A percentile compares a stretch with the other conserved stretches of the same genome.
phyloP scores from a whole-genome alignment of 2,329 filamentous ascomycete species.

The Elsinoe perseae region DNA sequence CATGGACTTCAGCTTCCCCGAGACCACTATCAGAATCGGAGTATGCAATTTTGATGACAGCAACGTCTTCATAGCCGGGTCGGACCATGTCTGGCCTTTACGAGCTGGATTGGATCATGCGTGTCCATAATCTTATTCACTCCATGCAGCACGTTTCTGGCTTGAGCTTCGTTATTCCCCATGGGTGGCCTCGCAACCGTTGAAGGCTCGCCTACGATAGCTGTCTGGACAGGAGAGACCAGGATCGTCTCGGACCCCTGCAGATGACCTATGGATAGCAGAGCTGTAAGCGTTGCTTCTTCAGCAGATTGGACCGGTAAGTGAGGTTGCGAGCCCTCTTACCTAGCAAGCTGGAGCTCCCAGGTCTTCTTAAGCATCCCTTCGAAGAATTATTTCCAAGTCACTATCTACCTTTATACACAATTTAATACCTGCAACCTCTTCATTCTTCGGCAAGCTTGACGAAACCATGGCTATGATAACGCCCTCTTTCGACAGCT shows the following conservation, averaged over 20 bases:
- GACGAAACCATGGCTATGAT: conserved; percentile 4
- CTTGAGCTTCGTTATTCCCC: not conserved
- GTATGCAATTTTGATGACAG: no score
- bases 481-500: conserved; percentile 7
- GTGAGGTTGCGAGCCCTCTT: not conserved
- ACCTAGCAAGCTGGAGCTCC: not conserved
- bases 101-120: not conserved
- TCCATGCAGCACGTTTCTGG: not conserved
- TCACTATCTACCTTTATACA: not conserved
- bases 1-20: not conserved
- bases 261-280: not conserved
- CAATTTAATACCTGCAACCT: not conserved
- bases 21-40: not conserved
- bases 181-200: not conserved
- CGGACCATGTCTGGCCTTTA: not conserved
- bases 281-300: not conserved
- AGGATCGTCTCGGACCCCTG: not conserved
- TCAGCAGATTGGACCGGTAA: not conserved
- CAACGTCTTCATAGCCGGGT: not conserved
- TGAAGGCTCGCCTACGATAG: not conserved
- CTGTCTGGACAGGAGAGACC: not conserved
- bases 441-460: not conserved
- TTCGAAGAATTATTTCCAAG: not conserved
- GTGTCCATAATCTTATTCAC: not conserved
- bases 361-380: not conserved